These are phyloP conservation scores for Globisporangium megalacanthum DNA, from an alignment of 352 stramenopile genomes.

Conservation along the genomic window DNA sequence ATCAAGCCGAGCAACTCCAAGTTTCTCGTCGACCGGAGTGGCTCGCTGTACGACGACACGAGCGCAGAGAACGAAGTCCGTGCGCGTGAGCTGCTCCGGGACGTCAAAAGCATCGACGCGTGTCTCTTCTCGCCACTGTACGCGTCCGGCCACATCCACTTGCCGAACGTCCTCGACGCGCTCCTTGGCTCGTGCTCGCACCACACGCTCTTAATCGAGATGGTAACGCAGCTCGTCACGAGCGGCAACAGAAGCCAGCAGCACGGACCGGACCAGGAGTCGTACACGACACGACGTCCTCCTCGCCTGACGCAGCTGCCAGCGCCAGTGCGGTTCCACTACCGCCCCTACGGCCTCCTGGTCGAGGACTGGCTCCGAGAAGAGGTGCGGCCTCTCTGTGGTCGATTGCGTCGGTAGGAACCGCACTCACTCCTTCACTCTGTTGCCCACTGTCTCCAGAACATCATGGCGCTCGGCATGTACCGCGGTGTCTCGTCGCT, in stretches of 20 bases:
- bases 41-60: conserved; percentile 38
- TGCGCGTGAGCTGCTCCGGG: conserved; percentile 37
- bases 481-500: conserved; percentile 34
- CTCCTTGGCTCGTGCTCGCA: conserved; percentile 56
- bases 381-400: conserved; percentile 1
- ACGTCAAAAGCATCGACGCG: conserved; percentile 51
- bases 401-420: too few relatives aligned
- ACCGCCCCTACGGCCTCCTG: conserved; percentile 45
- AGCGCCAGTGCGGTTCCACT: conserved; percentile 50
- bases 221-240: conserved; percentile 60
- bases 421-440: too few relatives aligned
- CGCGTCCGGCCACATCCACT: conserved; percentile 59
- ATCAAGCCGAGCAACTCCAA: conserved; percentile 70
- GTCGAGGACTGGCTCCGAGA: conserved; percentile 53
- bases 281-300: too few relatives aligned
- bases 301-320: conserved; percentile 45
- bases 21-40: conserved; percentile 52
- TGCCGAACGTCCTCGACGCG: conserved; percentile 69
- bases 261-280: conserved; percentile 26
- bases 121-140: conserved; percentile 55
- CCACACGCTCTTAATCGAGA: conserved; percentile 55
- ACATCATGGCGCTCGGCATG: conserved; percentile 50
- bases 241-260: conserved; percentile 48
- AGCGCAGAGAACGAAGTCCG: conserved; percentile 26
- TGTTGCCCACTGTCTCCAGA: conserved; percentile 13